phyloP scores from a whole-genome alignment of 164 flowering plant species.

The Akebia trifoliata region DNA sequence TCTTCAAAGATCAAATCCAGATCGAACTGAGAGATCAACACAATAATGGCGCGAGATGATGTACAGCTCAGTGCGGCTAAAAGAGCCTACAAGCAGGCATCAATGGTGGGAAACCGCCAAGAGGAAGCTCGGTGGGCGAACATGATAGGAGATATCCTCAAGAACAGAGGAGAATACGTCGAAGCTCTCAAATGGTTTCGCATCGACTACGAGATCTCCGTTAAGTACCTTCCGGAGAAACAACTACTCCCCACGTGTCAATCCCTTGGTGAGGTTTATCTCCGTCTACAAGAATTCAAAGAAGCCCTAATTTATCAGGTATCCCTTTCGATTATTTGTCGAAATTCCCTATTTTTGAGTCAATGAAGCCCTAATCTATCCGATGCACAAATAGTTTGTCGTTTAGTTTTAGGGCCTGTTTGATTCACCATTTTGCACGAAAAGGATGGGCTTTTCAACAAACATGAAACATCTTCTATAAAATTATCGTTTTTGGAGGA shows the following conservation, averaged over 20 bases:
- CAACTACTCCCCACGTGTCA: slow-evolving; percentile 85
- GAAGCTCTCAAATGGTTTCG: slow-evolving; percentile 86
- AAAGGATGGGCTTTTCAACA: no score
- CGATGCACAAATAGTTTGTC: neutral
- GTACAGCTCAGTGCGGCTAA: slow-evolving; percentile 55
- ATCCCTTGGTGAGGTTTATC: slow-evolving; percentile 81
- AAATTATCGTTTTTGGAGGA: no score
- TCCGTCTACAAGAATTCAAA: slow-evolving; percentile 55
- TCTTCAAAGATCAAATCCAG: neutral
- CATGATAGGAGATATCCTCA: slow-evolving; percentile 69
- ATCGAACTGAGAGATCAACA: neutral
- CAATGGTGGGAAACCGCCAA: slow-evolving; percentile 53
- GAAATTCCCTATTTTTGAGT: neutral
- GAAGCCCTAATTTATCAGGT: slow-evolving; percentile 91
- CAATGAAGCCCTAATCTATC: neutral
- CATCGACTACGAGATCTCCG: slow-evolving; percentile 69
- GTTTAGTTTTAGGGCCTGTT: no score
- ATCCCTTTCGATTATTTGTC: neutral
- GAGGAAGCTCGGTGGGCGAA: slow-evolving; percentile 99
- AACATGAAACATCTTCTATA: no score
- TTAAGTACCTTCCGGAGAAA: slow-evolving; percentile 58
- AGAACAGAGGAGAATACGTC: slow-evolving; percentile 82
- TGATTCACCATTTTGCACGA: no score
- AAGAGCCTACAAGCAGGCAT: slow-evolving; percentile 59
- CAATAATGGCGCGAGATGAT: slow-evolving; percentile 32